A percentile compares a stretch with the other conserved stretches of the same genome.
These are phyloP conservation scores for Paramecium bursaria DNA, from an alignment of 73 alveolate genomes.

Conservation along the genomic window DNA sequence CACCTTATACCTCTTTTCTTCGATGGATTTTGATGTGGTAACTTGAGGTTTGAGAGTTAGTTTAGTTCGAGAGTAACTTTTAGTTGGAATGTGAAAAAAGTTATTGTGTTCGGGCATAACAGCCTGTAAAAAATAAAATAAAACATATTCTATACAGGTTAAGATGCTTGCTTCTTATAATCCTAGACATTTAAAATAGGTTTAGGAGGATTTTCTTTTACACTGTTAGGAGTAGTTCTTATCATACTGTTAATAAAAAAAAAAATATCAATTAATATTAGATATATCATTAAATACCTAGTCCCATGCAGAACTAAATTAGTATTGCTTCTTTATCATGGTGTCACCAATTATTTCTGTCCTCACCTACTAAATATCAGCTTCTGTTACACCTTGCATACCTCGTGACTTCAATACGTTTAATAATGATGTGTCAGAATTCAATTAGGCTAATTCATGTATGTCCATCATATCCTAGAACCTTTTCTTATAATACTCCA, in stretches of 20 bases:
- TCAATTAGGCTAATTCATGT: conserved; percentile 28
- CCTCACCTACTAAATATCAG: conserved; percentile 22
- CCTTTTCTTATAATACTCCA: conserved; percentile 33
- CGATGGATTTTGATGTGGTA: conserved; percentile 32
- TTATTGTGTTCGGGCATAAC: too few species aligned
- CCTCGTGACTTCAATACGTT: conserved; percentile 26
- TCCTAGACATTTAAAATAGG: background rate
- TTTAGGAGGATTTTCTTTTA: conserved; percentile 37
- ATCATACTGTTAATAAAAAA: too few species aligned
- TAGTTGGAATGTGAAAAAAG: conserved; percentile 49
- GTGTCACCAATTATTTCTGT: background rate
- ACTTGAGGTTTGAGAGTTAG: conserved; percentile 1
- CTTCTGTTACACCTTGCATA: conserved; percentile 1
- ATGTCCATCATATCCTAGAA: conserved; percentile 45
- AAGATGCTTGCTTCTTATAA: conserved; percentile 34
- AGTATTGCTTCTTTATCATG: background rate
- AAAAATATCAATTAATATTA: background rate
- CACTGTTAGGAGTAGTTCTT: conserved; percentile 61
- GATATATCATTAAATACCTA: conserved; percentile 18
- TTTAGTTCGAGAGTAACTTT: background rate
- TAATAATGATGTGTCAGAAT: background rate
- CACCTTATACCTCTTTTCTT: conserved; percentile 34
- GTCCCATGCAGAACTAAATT: conserved; percentile 31
- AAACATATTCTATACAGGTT: too few species aligned
- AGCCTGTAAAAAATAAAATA: too few species aligned